Percentiles rank a stretch among this genome's conserved stretches.
Evolutionary conservation across 2,329 filamentous ascomycete species (phyloP).

Genomic region (Aspergillus aculeatus): DNA sequence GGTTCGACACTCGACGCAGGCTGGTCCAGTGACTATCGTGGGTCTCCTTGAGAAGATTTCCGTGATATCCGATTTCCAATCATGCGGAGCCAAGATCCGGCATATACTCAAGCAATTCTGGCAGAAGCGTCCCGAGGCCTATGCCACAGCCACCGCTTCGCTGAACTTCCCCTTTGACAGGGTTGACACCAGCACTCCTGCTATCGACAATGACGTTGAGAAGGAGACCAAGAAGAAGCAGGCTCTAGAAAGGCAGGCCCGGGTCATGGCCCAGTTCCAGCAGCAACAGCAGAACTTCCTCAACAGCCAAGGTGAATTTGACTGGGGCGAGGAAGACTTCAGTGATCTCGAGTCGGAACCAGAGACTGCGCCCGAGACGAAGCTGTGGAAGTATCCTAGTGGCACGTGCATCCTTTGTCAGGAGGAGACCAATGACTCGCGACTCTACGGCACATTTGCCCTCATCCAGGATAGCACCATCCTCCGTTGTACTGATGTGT

Average conservation of each 20-base stretch:
- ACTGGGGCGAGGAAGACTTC: slow-evolving; percentile 83
- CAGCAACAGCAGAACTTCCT: slow-evolving; percentile 95
- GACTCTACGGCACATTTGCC: slow-evolving; percentile 89
- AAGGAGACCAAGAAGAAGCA: slow-evolving; percentile 85
- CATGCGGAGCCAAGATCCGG: slow-evolving; percentile 79
- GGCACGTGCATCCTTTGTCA: slow-evolving; percentile 96
- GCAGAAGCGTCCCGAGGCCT: slow-evolving; percentile 73
- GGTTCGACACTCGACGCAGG: slow-evolving; percentile 48
- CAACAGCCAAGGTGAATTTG: slow-evolving; percentile 79
- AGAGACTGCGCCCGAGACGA: slow-evolving; percentile 60
- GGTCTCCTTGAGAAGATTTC: slow-evolving; percentile 54
- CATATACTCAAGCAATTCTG: slow-evolving; percentile 82
- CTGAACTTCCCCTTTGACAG: slow-evolving; percentile 68
- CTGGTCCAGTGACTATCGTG: slow-evolving; percentile 50
- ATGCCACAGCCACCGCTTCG: slow-evolving; percentile 64
- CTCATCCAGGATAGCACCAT: slow-evolving; percentile 84
- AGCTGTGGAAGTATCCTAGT: slow-evolving; percentile 83
- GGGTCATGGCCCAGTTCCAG: slow-evolving; percentile 97
- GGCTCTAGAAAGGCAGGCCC: slow-evolving; percentile 82
- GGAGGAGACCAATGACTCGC: slow-evolving; percentile 87
- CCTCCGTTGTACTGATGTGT: slow-evolving; percentile 78
- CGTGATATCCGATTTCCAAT: slow-evolving; percentile 71
- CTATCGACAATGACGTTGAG: slow-evolving; percentile 57
- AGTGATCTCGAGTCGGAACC: slow-evolving; percentile 59
- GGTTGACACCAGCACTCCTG: slow-evolving; percentile 80